Conservation (phyloP, 371 early-diverging fungal species). For the Mucor plumbeus region DNA sequence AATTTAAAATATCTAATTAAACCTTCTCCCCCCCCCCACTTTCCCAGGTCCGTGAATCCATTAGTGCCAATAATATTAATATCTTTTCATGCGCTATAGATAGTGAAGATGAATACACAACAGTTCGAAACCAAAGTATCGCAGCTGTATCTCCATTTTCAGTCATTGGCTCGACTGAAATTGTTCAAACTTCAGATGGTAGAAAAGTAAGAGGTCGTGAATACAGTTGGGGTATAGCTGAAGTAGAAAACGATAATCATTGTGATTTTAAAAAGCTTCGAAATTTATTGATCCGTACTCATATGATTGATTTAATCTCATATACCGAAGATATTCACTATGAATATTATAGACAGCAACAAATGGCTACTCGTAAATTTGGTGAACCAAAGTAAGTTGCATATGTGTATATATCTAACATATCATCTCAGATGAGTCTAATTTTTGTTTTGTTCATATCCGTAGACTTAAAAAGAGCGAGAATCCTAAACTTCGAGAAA, state of each 20-base stretch:
- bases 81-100: constrained; percentile 82
- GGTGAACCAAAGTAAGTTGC: constrained; percentile 71
- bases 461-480: constrained; percentile 60
- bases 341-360: constrained; percentile 85
- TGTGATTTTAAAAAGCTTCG: constrained; percentile 95
- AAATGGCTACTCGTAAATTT: constrained; percentile 84
- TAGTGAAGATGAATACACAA: constrained; percentile 84
- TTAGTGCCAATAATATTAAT: constrained; percentile 78
- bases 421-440: too few species aligned
- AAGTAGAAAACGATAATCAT: constrained; percentile 90
- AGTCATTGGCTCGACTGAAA: constrained; percentile 92
- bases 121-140: constrained; percentile 81
- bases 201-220: constrained; percentile 85
- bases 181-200: constrained; percentile 79
- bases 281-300: constrained; percentile 89
- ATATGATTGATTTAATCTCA: constrained; percentile 92
- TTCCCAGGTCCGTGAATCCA: constrained; percentile 74
- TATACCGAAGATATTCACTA: constrained; percentile 93
- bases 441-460: too few species aligned
- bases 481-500: constrained; percentile 93
- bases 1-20: constrained; percentile 19
- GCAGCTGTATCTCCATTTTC: constrained; percentile 95
- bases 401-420: too few species aligned
- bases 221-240: constrained; percentile 95
- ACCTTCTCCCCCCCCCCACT: neutral